These are phyloP conservation scores for Alternaria atra DNA, from an alignment of 2,329 filamentous ascomycete genomes.

Conservation along the genomic window DNA sequence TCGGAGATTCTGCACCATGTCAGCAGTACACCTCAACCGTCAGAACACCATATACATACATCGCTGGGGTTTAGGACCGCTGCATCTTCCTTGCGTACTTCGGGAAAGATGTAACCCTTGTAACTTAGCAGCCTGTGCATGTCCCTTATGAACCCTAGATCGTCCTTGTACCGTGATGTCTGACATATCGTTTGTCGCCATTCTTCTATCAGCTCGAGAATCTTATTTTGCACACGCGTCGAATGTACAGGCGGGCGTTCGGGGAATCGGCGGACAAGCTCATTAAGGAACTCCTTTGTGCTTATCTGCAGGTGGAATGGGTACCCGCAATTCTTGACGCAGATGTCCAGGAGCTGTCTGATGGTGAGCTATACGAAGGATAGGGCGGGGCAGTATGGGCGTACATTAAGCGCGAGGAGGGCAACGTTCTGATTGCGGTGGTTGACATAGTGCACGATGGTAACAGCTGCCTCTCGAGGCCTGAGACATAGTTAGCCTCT, in stretches of 20 bases:
- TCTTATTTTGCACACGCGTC: slow-evolving; percentile 87
- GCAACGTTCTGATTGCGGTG: slow-evolving; percentile 96
- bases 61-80: slow-evolving; percentile 97
- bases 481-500: slow-evolving; percentile 50
- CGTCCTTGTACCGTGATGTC: slow-evolving; percentile 96
- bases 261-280: slow-evolving; percentile 93
- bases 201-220: slow-evolving; percentile 96
- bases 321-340: slow-evolving; percentile 99
- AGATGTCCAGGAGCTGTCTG: slow-evolving; percentile 85
- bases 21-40: slow-evolving; percentile 21
- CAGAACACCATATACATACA: slow-evolving; percentile 66
- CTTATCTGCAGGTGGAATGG: slow-evolving; percentile 98
- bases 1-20: slow-evolving; percentile 76
- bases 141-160: slow-evolving; percentile 93
- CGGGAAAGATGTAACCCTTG: slow-evolving; percentile 96
- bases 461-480: slow-evolving; percentile 90
- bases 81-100: slow-evolving; percentile 90
- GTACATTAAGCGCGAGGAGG: slow-evolving; percentile 79
- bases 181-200: slow-evolving; percentile 99
- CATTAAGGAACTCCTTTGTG: slow-evolving; percentile 98
- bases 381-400: slow-evolving; percentile 37
- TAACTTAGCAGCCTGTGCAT: slow-evolving; percentile 97
- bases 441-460: slow-evolving; percentile 94
- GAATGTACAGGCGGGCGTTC: slow-evolving; percentile 88
- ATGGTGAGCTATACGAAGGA: slow-evolving; percentile 33